Evolutionary conservation across 768 basidiomycete genomes (phyloP).

Genomic region (Naganishia randhawae): DNA sequence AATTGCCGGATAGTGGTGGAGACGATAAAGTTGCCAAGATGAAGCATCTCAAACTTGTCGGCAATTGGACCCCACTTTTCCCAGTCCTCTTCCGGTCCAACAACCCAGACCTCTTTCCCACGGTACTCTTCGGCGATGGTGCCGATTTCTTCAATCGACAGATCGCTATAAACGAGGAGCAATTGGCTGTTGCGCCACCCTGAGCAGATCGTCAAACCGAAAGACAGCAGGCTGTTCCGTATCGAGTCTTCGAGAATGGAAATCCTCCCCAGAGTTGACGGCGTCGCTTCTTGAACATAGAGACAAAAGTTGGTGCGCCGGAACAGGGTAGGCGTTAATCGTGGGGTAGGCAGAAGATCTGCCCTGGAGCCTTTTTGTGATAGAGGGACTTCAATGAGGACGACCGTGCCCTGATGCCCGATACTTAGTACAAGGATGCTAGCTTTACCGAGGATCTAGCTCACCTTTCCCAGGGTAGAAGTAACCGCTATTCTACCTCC

Average conservation of each 20-base stretch:
- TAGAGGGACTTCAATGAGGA: conserved; percentile 3
- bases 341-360: not conserved
- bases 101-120: conserved; percentile 9
- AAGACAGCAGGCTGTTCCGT: not conserved
- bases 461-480: not conserved
- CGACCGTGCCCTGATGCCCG: conserved; percentile 3
- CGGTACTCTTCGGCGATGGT: not conserved
- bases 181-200: not conserved
- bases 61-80: not conserved
- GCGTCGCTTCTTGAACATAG: not conserved
- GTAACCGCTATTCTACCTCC: conserved; percentile 2
- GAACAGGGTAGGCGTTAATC: not conserved
- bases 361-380: not conserved
- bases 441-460: not conserved
- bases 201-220: not conserved
- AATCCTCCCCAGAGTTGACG: not conserved
- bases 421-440: not conserved
- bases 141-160: not conserved
- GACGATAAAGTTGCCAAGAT: not conserved
- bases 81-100: not conserved
- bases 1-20: not conserved
- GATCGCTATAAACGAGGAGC: not conserved
- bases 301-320: not conserved
- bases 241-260: not conserved
- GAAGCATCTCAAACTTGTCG: conserved; percentile 1